phyloP scores from a whole-genome alignment of 2,329 filamentous ascomycete genomes.

The Penicillium hesseltinei region DNA sequence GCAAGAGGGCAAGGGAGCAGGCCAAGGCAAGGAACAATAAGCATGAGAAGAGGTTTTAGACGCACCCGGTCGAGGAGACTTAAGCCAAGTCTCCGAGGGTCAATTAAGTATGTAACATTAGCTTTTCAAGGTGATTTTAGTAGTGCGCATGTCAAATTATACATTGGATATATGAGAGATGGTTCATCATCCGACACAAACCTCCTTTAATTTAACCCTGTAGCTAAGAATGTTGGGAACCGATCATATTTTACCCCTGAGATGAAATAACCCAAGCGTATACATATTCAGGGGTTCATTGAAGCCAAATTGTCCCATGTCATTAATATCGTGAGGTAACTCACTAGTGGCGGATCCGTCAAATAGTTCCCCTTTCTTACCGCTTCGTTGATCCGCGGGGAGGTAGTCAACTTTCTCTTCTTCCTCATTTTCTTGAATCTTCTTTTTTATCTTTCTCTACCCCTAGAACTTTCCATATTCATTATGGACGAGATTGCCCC shows the following conservation, averaged over 20 bases:
- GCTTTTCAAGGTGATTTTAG: conserved; percentile 3
- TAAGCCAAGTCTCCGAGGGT: not conserved
- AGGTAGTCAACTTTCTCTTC: conserved; percentile 22
- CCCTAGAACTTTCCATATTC: conserved; percentile 24
- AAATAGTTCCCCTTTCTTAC: conserved; percentile 28
- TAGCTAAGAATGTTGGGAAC: not conserved
- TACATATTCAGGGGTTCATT: conserved; percentile 5
- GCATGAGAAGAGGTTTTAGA: not conserved
- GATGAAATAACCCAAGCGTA: conserved; percentile 2
- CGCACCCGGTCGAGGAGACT: not conserved
- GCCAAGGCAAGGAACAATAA: not conserved
- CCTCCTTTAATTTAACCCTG: not conserved
- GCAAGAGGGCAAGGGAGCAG: conserved; percentile 6
- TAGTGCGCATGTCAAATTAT: conserved; percentile 6
- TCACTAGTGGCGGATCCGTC: conserved; percentile 29
- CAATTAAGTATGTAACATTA: conserved; percentile 12
- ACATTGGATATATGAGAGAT: not conserved
- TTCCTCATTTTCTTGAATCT: conserved; percentile 15
- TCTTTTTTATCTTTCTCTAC: conserved; percentile 15
- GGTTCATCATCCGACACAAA: not conserved
- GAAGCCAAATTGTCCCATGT: not conserved
- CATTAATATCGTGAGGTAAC: conserved; percentile 14
- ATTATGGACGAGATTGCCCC: conserved; percentile 96
- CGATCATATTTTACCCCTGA: conserved; percentile 6
- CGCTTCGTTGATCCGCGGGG: conserved; percentile 31